Conservation (phyloP, 305 asterid genomes). For the Fraxinus floribunda region DNA sequence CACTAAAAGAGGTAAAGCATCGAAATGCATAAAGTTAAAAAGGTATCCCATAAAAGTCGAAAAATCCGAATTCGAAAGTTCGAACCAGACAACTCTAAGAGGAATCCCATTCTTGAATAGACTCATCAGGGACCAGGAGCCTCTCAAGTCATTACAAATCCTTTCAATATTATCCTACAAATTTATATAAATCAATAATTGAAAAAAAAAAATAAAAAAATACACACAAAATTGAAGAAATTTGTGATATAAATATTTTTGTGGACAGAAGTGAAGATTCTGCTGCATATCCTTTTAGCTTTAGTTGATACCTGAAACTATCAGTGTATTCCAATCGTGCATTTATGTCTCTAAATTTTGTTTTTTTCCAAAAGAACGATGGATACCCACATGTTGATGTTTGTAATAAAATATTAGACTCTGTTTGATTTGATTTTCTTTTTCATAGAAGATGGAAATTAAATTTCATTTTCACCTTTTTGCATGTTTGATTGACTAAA, state of each 20-base stretch:
- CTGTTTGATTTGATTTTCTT: too few species aligned
- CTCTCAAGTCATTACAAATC: neutral
- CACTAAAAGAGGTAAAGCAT: neutral
- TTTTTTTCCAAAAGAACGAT: neutral
- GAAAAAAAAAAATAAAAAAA: neutral
- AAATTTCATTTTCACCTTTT: too few species aligned
- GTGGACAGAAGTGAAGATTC: too few species aligned
- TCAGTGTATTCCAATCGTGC: neutral
- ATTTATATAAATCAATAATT: neutral
- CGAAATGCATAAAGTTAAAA: neutral
- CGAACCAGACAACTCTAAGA: neutral
- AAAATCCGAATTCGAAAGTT: neutral
- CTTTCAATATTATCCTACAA: neutral
- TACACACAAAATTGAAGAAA: too few species aligned
- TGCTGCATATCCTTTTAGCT: too few species aligned
- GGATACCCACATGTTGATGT: neutral
- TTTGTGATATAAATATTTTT: too few species aligned
- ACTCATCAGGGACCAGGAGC: neutral
- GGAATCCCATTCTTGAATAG: neutral
- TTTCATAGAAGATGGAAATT: too few species aligned
- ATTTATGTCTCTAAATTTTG: neutral
- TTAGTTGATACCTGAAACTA: too few species aligned
- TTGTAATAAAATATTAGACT: neutral
- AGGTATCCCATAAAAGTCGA: neutral
- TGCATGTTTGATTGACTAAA: too few species aligned